A percentile compares a stretch with the other conserved stretches of the same genome.
Evolutionary conservation across 176 grass and related monocot species (phyloP).

Genomic region (Saccharum officinarum): DNA sequence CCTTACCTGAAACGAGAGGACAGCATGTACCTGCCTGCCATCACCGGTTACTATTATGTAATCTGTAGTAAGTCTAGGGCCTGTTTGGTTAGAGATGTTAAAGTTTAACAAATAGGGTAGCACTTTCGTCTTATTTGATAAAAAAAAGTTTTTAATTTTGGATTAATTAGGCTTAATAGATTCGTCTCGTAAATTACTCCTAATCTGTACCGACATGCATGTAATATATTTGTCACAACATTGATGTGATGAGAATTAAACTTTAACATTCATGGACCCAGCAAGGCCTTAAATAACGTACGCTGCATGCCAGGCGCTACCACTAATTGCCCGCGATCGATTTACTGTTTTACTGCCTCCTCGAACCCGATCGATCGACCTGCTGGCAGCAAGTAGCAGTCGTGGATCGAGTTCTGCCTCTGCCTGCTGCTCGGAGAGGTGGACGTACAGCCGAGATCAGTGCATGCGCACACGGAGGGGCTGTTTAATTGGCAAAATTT

Average conservation of each 20-base stretch:
- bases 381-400: neutral
- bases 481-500: too few relatives aligned
- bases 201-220: too few relatives aligned
- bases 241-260: too few relatives aligned
- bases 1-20: neutral
- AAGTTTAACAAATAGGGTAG: too few relatives aligned
- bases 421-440: neutral
- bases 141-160: too few relatives aligned
- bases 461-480: constrained; percentile 21
- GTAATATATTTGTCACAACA: too few relatives aligned
- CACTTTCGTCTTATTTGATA: too few relatives aligned
- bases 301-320: neutral
- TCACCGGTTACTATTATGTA: neutral
- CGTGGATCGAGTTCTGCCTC: neutral
- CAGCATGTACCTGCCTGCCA: neutral
- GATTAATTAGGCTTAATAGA: too few relatives aligned
- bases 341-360: constrained; percentile 20
- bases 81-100: too few relatives aligned
- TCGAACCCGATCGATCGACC: neutral
- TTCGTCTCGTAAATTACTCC: too few relatives aligned
- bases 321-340: neutral
- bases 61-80: neutral
- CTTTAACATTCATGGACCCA: too few relatives aligned
- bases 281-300: neutral
- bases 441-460: constrained; percentile 3